Conservation (phyloP, 495 filamentous ascomycete genomes). For the Hypoxylon intermedium region DNA sequence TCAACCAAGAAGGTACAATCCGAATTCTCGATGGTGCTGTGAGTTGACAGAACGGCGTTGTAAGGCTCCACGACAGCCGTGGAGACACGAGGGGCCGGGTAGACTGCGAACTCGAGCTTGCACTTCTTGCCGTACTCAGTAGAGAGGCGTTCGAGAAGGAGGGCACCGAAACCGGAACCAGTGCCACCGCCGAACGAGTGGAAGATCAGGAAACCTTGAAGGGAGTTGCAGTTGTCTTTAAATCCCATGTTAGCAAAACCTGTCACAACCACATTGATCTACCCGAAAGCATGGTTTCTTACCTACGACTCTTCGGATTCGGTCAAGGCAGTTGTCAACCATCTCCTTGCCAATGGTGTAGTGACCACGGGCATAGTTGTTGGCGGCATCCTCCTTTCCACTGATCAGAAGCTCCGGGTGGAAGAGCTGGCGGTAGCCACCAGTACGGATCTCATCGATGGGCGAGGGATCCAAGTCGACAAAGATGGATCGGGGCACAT, state of each 20-base stretch:
- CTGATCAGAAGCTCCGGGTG: slow-evolving; percentile 87
- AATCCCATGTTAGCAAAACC: slow-evolving; percentile 33
- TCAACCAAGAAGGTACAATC: slow-evolving; percentile 94
- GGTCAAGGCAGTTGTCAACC: slow-evolving; percentile 81
- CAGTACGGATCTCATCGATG: slow-evolving; percentile 90
- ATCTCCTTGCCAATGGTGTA: slow-evolving; percentile 94
- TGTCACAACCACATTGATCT: not conserved
- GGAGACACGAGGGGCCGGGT: slow-evolving; percentile 83
- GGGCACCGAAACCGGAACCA: slow-evolving; percentile 87
- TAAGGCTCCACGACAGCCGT: slow-evolving; percentile 93
- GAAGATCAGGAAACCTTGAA: slow-evolving; percentile 93
- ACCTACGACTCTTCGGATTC: slow-evolving; percentile 84
- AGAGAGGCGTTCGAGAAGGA: slow-evolving; percentile 85
- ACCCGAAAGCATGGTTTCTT: slow-evolving; percentile 40
- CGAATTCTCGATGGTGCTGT: slow-evolving; percentile 92
- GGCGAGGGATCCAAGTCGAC: slow-evolving; percentile 89
- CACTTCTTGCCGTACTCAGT: slow-evolving; percentile 93
- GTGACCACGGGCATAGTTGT: slow-evolving; percentile 94
- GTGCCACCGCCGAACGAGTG: slow-evolving; percentile 94
- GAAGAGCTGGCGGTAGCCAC: slow-evolving; percentile 83
- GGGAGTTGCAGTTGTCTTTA: slow-evolving; percentile 85
- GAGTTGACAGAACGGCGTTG: slow-evolving; percentile 89
- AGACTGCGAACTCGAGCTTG: slow-evolving; percentile 92
- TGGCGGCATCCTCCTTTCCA: slow-evolving; percentile 93
- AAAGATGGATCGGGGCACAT: slow-evolving; percentile 88